These are phyloP conservation scores for Lenzites betulinus DNA, from an alignment of 768 basidiomycete species.

Conservation along the genomic window DNA sequence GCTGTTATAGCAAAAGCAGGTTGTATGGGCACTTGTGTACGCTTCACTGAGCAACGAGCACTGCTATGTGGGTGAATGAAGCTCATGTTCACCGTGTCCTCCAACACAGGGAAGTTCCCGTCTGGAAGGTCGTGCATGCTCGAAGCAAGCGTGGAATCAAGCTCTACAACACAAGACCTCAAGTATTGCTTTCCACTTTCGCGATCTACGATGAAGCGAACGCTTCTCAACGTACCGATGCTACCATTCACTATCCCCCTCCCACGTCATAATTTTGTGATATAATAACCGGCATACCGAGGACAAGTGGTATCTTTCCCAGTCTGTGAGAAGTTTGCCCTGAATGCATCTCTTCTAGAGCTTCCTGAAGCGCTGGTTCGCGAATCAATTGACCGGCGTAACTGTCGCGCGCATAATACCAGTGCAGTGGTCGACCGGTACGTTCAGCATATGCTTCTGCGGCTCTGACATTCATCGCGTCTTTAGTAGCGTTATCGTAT, in stretches of 20 bases:
- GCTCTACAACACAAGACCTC: no score
- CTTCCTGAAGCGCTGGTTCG: no score
- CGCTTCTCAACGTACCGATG: slow-evolving; percentile 1
- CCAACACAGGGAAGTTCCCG: no score
- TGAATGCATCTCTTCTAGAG: slow-evolving; percentile 20
- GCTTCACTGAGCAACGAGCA: slow-evolving; percentile 25
- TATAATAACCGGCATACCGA: slow-evolving; percentile 44
- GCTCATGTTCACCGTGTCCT: no score
- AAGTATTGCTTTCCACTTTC: not conserved
- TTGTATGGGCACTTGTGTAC: slow-evolving; percentile 38
- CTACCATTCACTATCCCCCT: slow-evolving; percentile 41
- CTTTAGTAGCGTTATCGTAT: no score
- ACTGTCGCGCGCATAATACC: no score
- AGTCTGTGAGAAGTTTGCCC: slow-evolving; percentile 35
- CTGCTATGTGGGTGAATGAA: not conserved
- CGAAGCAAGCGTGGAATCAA: no score
- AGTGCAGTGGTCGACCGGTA: no score
- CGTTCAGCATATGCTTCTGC: no score
- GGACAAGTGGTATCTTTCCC: slow-evolving; percentile 36
- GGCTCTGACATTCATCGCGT: no score
- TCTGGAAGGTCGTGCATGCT: no score
- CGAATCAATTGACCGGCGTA: no score
- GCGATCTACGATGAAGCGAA: not conserved
- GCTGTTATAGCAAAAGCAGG: slow-evolving; percentile 45
- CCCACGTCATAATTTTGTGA: slow-evolving; percentile 41